Evolutionary conservation across 257 asterid genomes (phyloP).

Genomic region (Penstemon barbatus): DNA sequence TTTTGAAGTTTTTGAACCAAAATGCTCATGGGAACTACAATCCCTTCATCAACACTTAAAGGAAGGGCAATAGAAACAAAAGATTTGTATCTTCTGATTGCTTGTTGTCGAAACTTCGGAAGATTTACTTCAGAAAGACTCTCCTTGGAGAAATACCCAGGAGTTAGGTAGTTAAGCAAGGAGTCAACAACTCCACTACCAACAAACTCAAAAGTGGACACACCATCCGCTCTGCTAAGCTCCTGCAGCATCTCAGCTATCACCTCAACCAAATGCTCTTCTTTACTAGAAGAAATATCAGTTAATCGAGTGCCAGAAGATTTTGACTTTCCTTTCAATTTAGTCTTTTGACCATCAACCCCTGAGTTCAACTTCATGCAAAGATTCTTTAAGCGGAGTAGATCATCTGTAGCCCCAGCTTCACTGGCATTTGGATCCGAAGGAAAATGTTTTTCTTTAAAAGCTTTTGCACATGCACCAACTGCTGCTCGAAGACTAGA

Average conservation of each 20-base stretch:
- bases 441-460: conserved; percentile 82
- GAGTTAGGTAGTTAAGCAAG: conserved; percentile 77
- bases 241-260: conserved; percentile 75
- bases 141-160: conserved; percentile 86
- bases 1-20: conserved; percentile 89
- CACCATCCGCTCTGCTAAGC: conserved; percentile 88
- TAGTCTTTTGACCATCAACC: conserved; percentile 60
- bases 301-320: conserved; percentile 45
- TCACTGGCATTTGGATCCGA: conserved; percentile 68
- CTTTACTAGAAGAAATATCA: conserved; percentile 60
- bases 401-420: conserved; percentile 76
- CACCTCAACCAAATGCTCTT: conserved; percentile 66
- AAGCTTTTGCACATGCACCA: conserved; percentile 75
- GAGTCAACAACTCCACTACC: conserved; percentile 91
- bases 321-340: conserved; percentile 84
- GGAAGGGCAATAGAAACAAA: conserved; percentile 84
- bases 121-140: conserved; percentile 66
- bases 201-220: conserved; percentile 90
- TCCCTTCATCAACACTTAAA: conserved; percentile 40
- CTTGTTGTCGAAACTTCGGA: conserved; percentile 75
- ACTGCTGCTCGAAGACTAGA: conserved; percentile 67
- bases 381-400: conserved; percentile 76
- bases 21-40: conserved; percentile 62
- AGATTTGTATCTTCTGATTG: conserved; percentile 74
- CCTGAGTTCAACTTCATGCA: conserved; percentile 67